Percentiles rank a stretch among this genome's conserved stretches.
Evolutionary conservation across 129 eudicot genomes (phyloP).

Genomic region (Arctium minus): DNA sequence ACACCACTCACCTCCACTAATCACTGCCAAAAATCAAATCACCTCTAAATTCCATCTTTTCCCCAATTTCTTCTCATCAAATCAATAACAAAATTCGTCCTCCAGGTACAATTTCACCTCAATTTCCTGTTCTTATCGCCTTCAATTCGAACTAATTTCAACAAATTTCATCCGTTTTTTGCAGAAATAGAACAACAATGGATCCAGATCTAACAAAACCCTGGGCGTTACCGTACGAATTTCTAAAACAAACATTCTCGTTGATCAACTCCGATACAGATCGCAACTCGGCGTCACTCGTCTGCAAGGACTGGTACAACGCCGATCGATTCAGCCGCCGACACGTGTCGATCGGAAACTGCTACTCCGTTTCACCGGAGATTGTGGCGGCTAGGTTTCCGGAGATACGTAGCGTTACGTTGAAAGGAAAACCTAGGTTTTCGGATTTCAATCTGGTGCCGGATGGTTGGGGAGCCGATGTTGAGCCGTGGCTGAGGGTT

Average conservation of each 20-base stretch:
- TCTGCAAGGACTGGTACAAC: conserved; percentile 82
- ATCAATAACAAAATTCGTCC: background rate
- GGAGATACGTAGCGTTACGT: conserved; percentile 54
- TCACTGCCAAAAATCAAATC: conserved; percentile 16
- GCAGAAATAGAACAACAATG: conserved; percentile 16
- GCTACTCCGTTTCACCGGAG: conserved; percentile 76
- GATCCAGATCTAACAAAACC: conserved; percentile 34
- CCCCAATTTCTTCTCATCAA: background rate
- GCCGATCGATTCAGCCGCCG: conserved; percentile 68
- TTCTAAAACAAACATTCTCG: conserved; percentile 56
- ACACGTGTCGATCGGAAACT: conserved; percentile 60
- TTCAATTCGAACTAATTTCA: background rate
- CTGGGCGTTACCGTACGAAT: conserved; percentile 58
- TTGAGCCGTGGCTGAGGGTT: conserved; percentile 57
- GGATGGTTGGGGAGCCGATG: conserved; percentile 66
- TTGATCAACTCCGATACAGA: conserved; percentile 50
- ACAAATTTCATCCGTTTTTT: background rate
- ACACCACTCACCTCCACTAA: conserved; percentile 17
- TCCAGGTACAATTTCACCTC: background rate
- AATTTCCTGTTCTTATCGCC: background rate
- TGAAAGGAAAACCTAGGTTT: conserved; percentile 78
- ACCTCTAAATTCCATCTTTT: conserved; percentile 1
- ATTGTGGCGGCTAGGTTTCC: conserved; percentile 67
- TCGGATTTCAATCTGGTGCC: conserved; percentile 84
- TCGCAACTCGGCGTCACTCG: conserved; percentile 60